These are phyloP conservation scores for Ophiostoma triangulosporum DNA, from an alignment of 2,329 filamentous ascomycete genomes.

Conservation along the genomic window DNA sequence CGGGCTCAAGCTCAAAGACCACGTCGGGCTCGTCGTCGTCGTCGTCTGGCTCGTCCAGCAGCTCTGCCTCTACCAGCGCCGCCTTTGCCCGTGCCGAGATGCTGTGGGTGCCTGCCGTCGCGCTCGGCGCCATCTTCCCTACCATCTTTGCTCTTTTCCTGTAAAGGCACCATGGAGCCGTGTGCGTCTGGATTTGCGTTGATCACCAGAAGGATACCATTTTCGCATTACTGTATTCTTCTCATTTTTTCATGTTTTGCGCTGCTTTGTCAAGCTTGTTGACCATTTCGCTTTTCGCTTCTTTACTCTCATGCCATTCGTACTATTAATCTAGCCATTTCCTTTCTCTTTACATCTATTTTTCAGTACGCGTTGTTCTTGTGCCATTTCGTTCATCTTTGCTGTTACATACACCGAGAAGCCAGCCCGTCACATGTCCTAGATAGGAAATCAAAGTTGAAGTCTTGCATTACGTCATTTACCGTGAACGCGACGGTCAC, in stretches of 20 bases:
- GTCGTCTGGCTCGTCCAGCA: slow-evolving; percentile 1
- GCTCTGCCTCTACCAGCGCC: slow-evolving; percentile 13
- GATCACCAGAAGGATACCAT: no score
- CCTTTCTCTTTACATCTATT: not conserved
- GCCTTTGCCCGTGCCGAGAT: slow-evolving; percentile 9
- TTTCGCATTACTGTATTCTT: no score
- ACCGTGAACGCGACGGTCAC: no score
- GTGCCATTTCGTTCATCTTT: not conserved
- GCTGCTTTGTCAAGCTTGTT: no score
- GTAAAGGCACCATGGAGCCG: not conserved
- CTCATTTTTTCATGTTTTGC: no score
- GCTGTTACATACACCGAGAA: not conserved
- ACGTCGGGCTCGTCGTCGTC: slow-evolving; percentile 1
- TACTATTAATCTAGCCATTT: not conserved
- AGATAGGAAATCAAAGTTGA: not conserved
- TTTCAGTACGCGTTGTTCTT: not conserved
- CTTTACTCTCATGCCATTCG: no score
- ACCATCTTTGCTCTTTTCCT: slow-evolving; percentile 6
- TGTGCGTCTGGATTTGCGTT: no score
- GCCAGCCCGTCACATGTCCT: not conserved
- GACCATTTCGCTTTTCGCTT: no score
- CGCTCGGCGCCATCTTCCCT: slow-evolving; percentile 4
- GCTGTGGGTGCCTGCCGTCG: slow-evolving; percentile 6
- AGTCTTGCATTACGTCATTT: not conserved
- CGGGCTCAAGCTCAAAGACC: no score